Evolutionary conservation across 2,329 filamentous ascomycete genomes (phyloP), one percentile per base, ranked within the genome.

Genomic region (Acrocalymma vagum): DNA sequence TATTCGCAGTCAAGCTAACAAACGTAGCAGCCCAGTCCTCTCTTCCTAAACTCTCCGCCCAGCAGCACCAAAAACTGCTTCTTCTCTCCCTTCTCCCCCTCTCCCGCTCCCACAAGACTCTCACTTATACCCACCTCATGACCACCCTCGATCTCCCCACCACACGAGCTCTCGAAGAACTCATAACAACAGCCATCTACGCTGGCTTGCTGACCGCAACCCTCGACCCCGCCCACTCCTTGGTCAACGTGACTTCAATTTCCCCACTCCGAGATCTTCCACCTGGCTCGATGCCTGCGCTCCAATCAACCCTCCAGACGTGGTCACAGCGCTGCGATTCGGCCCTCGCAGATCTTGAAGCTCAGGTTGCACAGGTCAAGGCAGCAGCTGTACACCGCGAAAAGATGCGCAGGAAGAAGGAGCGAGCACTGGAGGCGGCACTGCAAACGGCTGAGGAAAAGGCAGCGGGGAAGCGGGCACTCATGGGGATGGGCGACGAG

Each of bases 131-230:
- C 14, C 75, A 81, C 21, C 83, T 97, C 15, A 82, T 86, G 59
- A 53, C 67, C 6, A 77, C 80, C 1, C 83, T 99, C 29, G 82
- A 80, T 38, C 83, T 97, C 11, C 63, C 80, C 20, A 82, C 81
- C 22, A 66, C 81, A 16, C 80, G 86, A 27, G 83, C 88, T 29
- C 83, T 99, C 38, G 94, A 99, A 76, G 83, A 87, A 53, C 82
- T 96, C 45, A 84, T 97, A 55, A 94, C 93, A 55, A 84, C 85
- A 24, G 88, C 91, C 57, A 87, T 96, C 63, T 97, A 96, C 74
- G 84, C 87, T 5, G 88, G 87, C 26, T 82, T 99, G 2, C 74
- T 99, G 32, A 80, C 82, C 25, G 93, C 87, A 6, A 92, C 89
- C 26, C 85, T 99, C 40, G 89, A 96, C 64, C 90, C 92, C 4